Base-by-base conservation (phyloP, 345 rosid genomes). In the Durio zibethinus region DNA sequence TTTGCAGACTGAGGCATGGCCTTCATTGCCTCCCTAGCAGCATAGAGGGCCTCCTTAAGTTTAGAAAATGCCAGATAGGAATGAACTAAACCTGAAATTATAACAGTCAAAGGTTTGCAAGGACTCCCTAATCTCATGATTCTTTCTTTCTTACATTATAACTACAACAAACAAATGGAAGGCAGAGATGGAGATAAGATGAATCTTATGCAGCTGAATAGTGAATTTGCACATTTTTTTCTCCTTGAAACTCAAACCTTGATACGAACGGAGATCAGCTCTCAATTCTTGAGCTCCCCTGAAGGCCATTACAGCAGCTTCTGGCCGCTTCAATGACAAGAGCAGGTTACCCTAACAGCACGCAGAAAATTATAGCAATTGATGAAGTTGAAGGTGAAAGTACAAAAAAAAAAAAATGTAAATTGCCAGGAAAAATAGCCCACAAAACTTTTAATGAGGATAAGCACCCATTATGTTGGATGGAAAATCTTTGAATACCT, bases 1-100 rank as follows among this genome's bases (percentile, higher is more conserved):
- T 91, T 93, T 63, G 99, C 97, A 59, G 98, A 96, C 80, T 93
- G 99, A 82, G 99, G 99, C 97, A 93, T 96, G 64, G 97, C 95
- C 86, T 90, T 96, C 98, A 94, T 94, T 61, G 98, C 99, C 88
- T 94, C 99, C 83, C 99, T 90, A 14, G 99, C 92, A 48, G 95
- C 88, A 88, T 86, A 89, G 68, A 96, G 85, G 54, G 98, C 99
- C 84, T 96, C 97, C 86, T 96, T 96, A 78, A 89, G 87, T 87
- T 92, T 96, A 60, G 91, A 88, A 81, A 86, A 91, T 76, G 93
- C 93, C 89, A 96, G 77, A 88, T 94, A 96, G 40, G 99, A 94
- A 79, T 92, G 94, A 76, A 96, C 99, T 84, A 94, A 85, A 79
- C 99, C 98, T 96, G 90, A 79, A 87, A 83, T 73, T 25, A 33